Evolutionary conservation across 495 filamentous ascomycete species (phyloP).

Genomic region (Aspergillus carlsbadensis): DNA sequence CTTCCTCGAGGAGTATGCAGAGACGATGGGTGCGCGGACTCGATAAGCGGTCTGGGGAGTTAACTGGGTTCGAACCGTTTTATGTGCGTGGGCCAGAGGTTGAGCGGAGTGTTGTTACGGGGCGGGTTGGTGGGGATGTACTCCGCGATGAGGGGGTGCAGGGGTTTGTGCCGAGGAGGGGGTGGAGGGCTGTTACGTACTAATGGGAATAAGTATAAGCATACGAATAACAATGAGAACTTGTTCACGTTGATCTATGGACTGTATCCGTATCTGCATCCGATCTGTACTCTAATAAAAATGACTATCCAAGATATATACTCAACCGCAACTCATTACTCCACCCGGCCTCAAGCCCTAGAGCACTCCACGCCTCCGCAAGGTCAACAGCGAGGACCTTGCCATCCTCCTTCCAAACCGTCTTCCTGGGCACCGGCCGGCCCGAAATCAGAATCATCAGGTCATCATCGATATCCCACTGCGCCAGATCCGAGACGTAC

Average conservation of each 20-base stretch:
- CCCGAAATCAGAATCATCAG: slow-evolving; percentile 79
- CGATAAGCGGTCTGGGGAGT: slow-evolving; percentile 11
- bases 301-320: neutral
- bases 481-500: slow-evolving; percentile 63
- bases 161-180: slow-evolving; percentile 52
- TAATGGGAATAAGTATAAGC: no score
- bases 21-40: slow-evolving; percentile 26
- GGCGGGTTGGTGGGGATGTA: slow-evolving; percentile 54
- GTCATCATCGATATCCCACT: slow-evolving; percentile 58
- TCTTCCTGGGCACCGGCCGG: slow-evolving; percentile 61
- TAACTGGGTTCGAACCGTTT: slow-evolving; percentile 53
- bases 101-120: slow-evolving; percentile 64
- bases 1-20: slow-evolving; percentile 11
- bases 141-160: slow-evolving; percentile 57
- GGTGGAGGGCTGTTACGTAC: slow-evolving; percentile 52
- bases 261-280: no score
- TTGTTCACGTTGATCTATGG: no score
- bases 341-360: slow-evolving; percentile 72
- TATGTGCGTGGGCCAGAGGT: slow-evolving; percentile 54
- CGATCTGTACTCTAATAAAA: neutral
- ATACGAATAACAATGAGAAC: no score
- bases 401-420: slow-evolving; percentile 58
- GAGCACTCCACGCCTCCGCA: slow-evolving; percentile 72
- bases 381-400: slow-evolving; percentile 77
- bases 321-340: slow-evolving; percentile 68